phyloP scores from a whole-genome alignment of 2,329 filamentous ascomycete genomes.

The Meredithiella fracta region DNA sequence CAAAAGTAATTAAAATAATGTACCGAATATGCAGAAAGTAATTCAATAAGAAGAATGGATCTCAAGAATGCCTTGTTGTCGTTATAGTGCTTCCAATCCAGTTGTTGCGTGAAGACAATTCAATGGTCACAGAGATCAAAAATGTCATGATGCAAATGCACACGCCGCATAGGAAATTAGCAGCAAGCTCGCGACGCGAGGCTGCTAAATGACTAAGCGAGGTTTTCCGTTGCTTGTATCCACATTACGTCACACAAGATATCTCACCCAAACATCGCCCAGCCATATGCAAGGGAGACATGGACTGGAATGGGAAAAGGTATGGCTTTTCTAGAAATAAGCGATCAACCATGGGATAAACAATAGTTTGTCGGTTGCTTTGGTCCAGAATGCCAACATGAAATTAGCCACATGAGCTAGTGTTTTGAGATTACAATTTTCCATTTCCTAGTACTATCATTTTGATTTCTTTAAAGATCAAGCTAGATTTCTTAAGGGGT shows the following conservation, averaged over 20 bases:
- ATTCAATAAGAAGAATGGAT: conserved; percentile 8
- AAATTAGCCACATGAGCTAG: too few species aligned
- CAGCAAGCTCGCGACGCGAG: conserved; percentile 11
- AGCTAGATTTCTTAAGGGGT: too few species aligned
- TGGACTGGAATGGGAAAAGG: too few species aligned
- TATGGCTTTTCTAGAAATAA: too few species aligned
- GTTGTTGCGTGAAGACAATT: conserved; percentile 9
- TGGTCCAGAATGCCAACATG: too few species aligned
- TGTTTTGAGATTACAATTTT: too few species aligned
- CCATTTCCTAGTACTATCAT: too few species aligned
- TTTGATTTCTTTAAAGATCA: too few species aligned
- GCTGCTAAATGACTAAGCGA: conserved; percentile 13
- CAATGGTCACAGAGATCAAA: not conserved
- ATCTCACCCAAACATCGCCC: not conserved
- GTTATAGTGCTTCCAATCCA: conserved; percentile 1
- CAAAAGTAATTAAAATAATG: conserved; percentile 3
- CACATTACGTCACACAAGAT: not conserved
- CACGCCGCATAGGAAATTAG: not conserved
- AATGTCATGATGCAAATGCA: conserved; percentile 3
- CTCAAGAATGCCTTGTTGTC: not conserved
- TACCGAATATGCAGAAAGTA: conserved; percentile 4
- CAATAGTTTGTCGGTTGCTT: too few species aligned
- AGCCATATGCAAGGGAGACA: not conserved
- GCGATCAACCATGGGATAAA: too few species aligned
- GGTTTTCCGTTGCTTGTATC: not conserved